Evolutionary conservation across 805 yeast genomes (phyloP).

Genomic region (Candida easanensis): DNA sequence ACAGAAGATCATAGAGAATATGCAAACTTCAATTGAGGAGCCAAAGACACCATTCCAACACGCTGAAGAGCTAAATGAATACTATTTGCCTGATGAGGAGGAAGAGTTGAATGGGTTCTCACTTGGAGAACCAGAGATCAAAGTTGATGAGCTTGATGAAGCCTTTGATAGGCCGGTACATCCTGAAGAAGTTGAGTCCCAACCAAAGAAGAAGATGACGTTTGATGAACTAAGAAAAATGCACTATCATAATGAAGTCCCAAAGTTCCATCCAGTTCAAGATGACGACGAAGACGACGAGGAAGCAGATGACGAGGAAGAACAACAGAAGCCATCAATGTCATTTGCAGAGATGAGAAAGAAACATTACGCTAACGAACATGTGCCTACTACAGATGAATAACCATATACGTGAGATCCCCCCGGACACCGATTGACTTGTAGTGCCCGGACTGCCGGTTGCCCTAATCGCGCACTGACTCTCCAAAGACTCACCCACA

Average conservation of each 20-base stretch:
- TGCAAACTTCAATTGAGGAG: slow-evolving; percentile 71
- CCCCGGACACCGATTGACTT: no score
- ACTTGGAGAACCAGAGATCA: slow-evolving; percentile 55
- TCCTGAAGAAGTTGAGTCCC: slow-evolving; percentile 30
- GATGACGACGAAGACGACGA: slow-evolving; percentile 19
- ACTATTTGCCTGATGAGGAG: slow-evolving; percentile 66
- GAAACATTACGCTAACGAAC: slow-evolving; percentile 16
- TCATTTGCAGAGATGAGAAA: slow-evolving; percentile 28
- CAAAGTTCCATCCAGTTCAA: slow-evolving; percentile 18
- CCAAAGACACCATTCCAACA: slow-evolving; percentile 96
- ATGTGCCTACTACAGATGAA: background rate
- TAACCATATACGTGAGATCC: no score
- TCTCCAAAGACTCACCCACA: no score
- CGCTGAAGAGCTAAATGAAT: slow-evolving; percentile 73
- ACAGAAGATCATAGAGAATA: slow-evolving; percentile 48
- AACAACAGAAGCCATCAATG: slow-evolving; percentile 33
- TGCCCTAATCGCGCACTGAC: no score
- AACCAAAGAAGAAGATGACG: slow-evolving; percentile 30
- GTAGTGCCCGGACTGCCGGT: no score
- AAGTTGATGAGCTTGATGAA: slow-evolving; percentile 28
- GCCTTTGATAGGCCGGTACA: slow-evolving; percentile 9
- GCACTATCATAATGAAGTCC: slow-evolving; percentile 65
- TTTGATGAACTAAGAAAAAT: slow-evolving; percentile 79
- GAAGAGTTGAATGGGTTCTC: slow-evolving; percentile 48
- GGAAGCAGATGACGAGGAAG: slow-evolving; percentile 17